These are phyloP conservation scores for Circinella umbellata DNA, from an alignment of 371 early-diverging fungal species.

Conservation along the genomic window DNA sequence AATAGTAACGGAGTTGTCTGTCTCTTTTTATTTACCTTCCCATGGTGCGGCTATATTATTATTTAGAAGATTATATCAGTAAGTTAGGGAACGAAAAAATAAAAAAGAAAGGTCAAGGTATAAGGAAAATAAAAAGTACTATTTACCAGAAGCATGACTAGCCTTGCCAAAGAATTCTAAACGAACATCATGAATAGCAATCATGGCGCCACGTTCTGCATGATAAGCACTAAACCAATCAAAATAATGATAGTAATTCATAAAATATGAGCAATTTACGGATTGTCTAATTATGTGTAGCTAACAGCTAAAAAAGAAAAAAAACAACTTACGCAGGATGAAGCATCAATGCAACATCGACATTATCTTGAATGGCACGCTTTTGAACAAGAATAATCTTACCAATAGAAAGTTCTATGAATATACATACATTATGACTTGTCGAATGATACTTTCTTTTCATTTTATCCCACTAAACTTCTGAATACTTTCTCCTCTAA, in stretches of 20 bases:
- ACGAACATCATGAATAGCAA: constrained; percentile 44
- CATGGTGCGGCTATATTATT: constrained; percentile 53
- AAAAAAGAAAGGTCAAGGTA: neutral
- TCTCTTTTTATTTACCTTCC: constrained; percentile 51
- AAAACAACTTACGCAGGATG: constrained; percentile 59
- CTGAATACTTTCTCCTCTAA: no score
- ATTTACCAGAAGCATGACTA: constrained; percentile 54
- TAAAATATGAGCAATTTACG: neutral
- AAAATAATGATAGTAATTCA: neutral
- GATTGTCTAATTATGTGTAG: no score
- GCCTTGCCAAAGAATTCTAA: constrained; percentile 66
- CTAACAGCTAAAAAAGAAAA: no score
- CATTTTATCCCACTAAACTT: no score
- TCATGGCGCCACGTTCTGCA: constrained; percentile 25
- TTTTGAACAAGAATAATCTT: constrained; percentile 67
- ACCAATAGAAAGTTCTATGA: constrained; percentile 57
- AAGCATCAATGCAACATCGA: constrained; percentile 75
- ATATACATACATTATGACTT: neutral
- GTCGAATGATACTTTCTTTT: neutral
- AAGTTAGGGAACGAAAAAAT: no score
- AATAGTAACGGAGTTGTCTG: neutral
- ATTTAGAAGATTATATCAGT: no score
- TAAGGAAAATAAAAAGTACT: neutral
- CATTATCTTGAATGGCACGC: constrained; percentile 60
- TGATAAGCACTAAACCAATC: constrained; percentile 15